These are phyloP conservation scores for Sporormia fimetaria DNA, from an alignment of 495 filamentous ascomycete genomes.

Conservation along the genomic window DNA sequence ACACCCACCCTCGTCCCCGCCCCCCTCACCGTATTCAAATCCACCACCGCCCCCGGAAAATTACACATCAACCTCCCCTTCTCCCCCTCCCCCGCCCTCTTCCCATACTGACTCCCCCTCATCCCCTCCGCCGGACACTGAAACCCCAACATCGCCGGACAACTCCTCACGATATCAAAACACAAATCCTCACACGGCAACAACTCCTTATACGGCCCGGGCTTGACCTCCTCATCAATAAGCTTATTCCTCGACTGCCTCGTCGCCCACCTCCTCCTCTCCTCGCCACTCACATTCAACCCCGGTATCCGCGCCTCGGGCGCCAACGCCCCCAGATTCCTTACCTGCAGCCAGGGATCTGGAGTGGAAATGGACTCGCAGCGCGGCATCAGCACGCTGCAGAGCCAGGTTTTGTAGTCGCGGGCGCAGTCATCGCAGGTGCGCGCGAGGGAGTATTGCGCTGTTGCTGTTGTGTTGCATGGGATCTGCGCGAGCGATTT, in stretches of 20 bases:
- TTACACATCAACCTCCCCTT: constrained; percentile 43
- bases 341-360: constrained; percentile 45
- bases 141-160: constrained; percentile 70
- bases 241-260: constrained; percentile 43
- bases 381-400: constrained; percentile 79
- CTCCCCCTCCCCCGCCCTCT: constrained; percentile 19
- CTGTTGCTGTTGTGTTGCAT: constrained; percentile 60
- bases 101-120: constrained; percentile 56
- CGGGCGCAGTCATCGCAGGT: constrained; percentile 61
- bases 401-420: constrained; percentile 91
- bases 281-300: constrained; percentile 8
- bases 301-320: constrained; percentile 44
- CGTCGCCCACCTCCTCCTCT: constrained; percentile 7
- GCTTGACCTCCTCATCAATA: constrained; percentile 60
- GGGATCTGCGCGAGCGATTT: constrained; percentile 73
- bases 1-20: not conserved
- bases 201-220: constrained; percentile 89
- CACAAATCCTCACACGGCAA: constrained; percentile 78
- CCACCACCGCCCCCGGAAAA: constrained; percentile 46
- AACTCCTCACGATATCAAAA: constrained; percentile 68
- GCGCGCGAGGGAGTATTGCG: constrained; percentile 68
- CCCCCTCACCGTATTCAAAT: constrained; percentile 30
- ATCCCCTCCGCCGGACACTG: constrained; percentile 53
- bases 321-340: constrained; percentile 57
- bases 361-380: constrained; percentile 65